Base-by-base conservation (phyloP, 192 early-diverging fungal species). In the Coemansia furcata region DNA sequence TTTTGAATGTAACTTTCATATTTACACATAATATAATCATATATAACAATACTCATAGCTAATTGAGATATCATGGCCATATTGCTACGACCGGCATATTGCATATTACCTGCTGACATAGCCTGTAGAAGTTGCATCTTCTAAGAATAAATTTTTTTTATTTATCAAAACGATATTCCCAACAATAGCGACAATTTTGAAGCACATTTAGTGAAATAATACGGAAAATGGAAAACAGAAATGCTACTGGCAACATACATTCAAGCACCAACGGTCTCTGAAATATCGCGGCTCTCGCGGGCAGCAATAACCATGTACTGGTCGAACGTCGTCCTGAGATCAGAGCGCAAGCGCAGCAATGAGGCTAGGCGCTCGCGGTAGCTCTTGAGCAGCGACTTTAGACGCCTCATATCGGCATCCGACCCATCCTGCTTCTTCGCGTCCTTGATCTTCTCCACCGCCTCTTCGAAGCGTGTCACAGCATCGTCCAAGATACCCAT, bases 241-340 rank as follows among this genome's bases (percentile, higher is more conserved):
- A 15, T 26, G 23, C 12, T 40, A 40, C 2, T 40, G 9, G 21
- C 17, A 11, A 21, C 47, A 37, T 29, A 33, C 12, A 46, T 10
- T 37, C 15, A 42, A 29, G 26, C 40, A 26, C 1, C 29, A 39
- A 10, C 11, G 17, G 33, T 38, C 43, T 63, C 52, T 32, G 71
- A 67, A n/a, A 78, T 68, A 38, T 71, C 72, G 17, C 67, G 73
- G 63, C 65, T 74, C 60, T 82, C 80, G 35, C 75, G 67, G 3
- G 72, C 67, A 37, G 80, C 80, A 64, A 74, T 62, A 10, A 61
- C 74, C 61, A 82, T 68, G 68, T 77, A 77, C 50, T 66, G 71
- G 26, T 82, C 74, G 9, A 73, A 62, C 0, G 74, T 57, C 8
- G 52, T 21, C 15, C 29, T 35, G 12, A 82, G 62, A 15, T 71